phyloP scores from a whole-genome alignment of 2,329 filamentous ascomycete species.

The Parastagonospora avenae region DNA sequence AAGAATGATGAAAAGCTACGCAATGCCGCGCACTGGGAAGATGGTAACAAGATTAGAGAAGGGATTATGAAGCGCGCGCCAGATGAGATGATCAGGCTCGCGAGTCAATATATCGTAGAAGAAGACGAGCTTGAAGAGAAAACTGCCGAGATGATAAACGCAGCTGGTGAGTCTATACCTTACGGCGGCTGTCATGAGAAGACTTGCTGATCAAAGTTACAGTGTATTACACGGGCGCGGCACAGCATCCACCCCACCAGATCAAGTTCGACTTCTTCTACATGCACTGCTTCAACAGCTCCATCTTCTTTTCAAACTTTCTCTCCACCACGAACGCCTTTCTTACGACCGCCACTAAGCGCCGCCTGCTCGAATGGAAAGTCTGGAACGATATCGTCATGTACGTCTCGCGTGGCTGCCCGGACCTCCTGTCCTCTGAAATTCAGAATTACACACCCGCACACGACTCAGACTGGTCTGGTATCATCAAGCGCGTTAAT shows the following conservation, averaged over 20 bases:
- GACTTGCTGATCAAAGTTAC: no score
- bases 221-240: constrained; percentile 64
- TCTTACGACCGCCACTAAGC: constrained; percentile 65
- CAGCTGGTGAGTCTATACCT: constrained; percentile 50
- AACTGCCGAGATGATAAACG: constrained; percentile 73
- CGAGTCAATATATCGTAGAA: constrained; percentile 60
- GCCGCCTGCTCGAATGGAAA: constrained; percentile 80
- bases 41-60: constrained; percentile 70
- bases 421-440: constrained; percentile 63
- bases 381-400: constrained; percentile 74
- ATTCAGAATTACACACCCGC: constrained; percentile 66
- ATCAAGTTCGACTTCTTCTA: constrained; percentile 80
- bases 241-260: constrained; percentile 62
- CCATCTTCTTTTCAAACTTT: constrained; percentile 74
- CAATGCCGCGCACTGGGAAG: constrained; percentile 55
- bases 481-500: constrained; percentile 54
- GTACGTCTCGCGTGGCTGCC: constrained; percentile 72
- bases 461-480: constrained; percentile 45
- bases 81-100: constrained; percentile 66
- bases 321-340: constrained; percentile 59
- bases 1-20: constrained; percentile 62
- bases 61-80: constrained; percentile 69
- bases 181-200: no score
- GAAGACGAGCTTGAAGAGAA: constrained; percentile 63
- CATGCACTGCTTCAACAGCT: constrained; percentile 78